Evolutionary conservation across 257 asterid species (phyloP).

Genomic region (Penstemon barbatus): DNA sequence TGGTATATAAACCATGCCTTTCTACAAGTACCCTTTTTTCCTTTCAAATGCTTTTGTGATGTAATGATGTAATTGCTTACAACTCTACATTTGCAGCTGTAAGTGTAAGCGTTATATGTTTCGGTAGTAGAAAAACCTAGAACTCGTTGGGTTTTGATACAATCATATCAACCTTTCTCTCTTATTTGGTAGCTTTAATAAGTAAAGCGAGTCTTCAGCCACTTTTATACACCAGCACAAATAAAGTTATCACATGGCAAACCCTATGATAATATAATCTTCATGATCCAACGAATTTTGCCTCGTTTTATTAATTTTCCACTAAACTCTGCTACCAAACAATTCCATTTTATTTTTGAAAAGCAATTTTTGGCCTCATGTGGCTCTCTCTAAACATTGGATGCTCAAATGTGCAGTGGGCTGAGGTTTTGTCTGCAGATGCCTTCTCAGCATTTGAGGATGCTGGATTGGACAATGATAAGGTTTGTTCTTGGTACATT

Average conservation of each 20-base stretch:
- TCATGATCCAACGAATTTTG: too few relatives aligned
- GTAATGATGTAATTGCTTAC: constrained; percentile 4
- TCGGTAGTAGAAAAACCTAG: constrained; percentile 8
- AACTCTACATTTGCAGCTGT: neutral
- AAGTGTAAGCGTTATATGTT: neutral
- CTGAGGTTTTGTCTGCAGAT: constrained; percentile 98
- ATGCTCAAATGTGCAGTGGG: constrained; percentile 75
- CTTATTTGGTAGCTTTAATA: too few relatives aligned
- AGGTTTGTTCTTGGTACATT: constrained; percentile 43
- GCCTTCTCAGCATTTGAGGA: constrained; percentile 99
- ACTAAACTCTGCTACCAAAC: too few relatives aligned
- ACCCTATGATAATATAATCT: too few relatives aligned
- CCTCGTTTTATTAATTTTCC: too few relatives aligned
- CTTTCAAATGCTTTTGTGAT: constrained; percentile 9
- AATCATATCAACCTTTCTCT: too few relatives aligned
- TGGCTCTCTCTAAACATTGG: constrained; percentile 19
- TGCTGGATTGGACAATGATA: constrained; percentile 73
- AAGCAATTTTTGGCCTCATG: constrained; percentile 3
- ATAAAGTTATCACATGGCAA: too few relatives aligned
- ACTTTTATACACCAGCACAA: too few relatives aligned
- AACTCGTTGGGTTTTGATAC: neutral
- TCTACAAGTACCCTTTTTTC: neutral
- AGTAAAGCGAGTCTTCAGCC: too few relatives aligned
- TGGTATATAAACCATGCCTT: constrained; percentile 8
- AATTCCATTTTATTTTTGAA: too few relatives aligned